Conservation (phyloP, 768 basidiomycete genomes). For the Termitomyces heimii region DNA sequence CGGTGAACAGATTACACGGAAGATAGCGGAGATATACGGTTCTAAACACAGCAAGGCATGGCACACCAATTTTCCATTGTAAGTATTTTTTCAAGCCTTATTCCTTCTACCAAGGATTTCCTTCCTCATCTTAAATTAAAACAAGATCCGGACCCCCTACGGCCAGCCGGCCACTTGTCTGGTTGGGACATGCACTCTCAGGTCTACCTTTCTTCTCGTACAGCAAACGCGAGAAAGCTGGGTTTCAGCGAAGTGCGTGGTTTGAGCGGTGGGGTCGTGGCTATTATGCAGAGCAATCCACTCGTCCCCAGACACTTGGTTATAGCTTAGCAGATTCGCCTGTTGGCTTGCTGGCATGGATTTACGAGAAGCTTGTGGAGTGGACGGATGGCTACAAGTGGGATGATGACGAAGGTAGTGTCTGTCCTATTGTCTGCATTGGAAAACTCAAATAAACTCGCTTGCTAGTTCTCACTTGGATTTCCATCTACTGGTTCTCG, state of each 20-base stretch:
- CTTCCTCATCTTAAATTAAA: constrained; percentile 7
- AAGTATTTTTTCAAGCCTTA: neutral
- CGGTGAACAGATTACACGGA: constrained; percentile 18
- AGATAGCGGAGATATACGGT: constrained; percentile 24
- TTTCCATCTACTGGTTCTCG: constrained; percentile 58
- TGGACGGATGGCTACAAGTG: constrained; percentile 42
- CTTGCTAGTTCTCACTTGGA: constrained; percentile 50
- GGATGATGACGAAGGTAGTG: constrained; percentile 49
- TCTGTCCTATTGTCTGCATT: neutral
- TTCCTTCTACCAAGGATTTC: constrained; percentile 1
- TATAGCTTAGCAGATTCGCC: constrained; percentile 55
- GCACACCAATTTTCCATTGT: constrained; percentile 43
- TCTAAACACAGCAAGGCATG: constrained; percentile 41
- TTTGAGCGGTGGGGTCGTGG: constrained; percentile 25
- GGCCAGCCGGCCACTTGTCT: neutral
- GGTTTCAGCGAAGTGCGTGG: constrained; percentile 21
- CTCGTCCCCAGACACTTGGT: constrained; percentile 47
- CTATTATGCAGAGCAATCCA: constrained; percentile 36
- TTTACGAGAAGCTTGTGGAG: constrained; percentile 13
- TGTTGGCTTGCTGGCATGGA: constrained; percentile 46
- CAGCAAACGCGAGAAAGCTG: constrained; percentile 26
- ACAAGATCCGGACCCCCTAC: neutral
- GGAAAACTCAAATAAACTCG: neutral
- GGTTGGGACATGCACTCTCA: neutral
- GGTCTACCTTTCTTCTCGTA: constrained; percentile 12